Conservation (phyloP, 305 asterid species). For the Coffea humblotiana region DNA sequence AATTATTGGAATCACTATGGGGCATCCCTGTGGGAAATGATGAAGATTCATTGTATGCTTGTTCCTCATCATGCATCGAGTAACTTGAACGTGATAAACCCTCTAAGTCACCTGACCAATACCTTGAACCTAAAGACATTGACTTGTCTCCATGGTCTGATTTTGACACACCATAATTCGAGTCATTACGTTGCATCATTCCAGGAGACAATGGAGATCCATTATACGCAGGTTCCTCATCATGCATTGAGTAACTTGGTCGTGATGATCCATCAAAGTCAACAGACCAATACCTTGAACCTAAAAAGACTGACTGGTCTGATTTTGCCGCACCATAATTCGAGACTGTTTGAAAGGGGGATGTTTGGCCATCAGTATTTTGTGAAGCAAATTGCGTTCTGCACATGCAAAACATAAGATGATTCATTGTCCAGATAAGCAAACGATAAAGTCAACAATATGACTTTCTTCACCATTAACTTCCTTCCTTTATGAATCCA, state of each 20-base stretch:
- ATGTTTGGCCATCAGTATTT: constrained; percentile 45
- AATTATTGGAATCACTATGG: constrained; percentile 45
- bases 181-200: constrained; percentile 45
- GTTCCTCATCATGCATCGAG: constrained; percentile 60
- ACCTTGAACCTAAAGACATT: constrained; percentile 45
- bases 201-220: constrained; percentile 52
- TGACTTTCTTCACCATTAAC: neutral
- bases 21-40: constrained; percentile 50
- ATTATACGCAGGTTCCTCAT: constrained; percentile 55
- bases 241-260: constrained; percentile 53
- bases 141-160: constrained; percentile 54
- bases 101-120: constrained; percentile 48
- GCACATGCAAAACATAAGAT: constrained; percentile 30
- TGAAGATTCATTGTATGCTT: constrained; percentile 51
- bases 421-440: neutral
- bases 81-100: constrained; percentile 49
- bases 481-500: constrained; percentile 20
- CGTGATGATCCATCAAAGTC: constrained; percentile 46
- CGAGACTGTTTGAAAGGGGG: constrained; percentile 57
- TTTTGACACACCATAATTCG: constrained; percentile 43
- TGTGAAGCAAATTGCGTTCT: constrained; percentile 47
- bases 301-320: constrained; percentile 43
- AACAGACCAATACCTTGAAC: constrained; percentile 51
- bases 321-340: constrained; percentile 28
- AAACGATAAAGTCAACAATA: neutral